A percentile compares a stretch with the other conserved stretches of the same genome.
Evolutionary conservation across 192 early-diverging fungal species (phyloP).

Genomic region (Lobosporangium transversale): DNA sequence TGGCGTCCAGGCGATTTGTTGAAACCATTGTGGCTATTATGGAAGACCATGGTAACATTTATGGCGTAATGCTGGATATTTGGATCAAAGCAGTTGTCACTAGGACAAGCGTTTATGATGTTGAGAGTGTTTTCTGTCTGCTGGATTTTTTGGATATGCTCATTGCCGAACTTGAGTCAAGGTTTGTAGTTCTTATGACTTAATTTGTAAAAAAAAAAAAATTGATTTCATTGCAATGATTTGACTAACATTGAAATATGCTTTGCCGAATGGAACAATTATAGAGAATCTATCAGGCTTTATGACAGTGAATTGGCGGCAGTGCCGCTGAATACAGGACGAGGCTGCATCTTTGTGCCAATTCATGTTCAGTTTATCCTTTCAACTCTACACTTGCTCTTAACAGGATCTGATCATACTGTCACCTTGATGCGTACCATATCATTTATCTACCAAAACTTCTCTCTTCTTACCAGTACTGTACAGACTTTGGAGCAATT

Average conservation of each 20-base stretch:
- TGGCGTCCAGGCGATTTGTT: constrained; percentile 58
- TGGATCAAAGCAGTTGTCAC: constrained; percentile 61
- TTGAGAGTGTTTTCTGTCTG: constrained; percentile 63
- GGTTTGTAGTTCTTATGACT: constrained; percentile 16
- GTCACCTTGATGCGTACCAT: constrained; percentile 58
- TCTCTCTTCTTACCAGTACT: constrained; percentile 55
- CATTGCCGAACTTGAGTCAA: constrained; percentile 51
- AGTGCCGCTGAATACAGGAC: constrained; percentile 15
- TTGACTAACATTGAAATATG: too few species aligned
- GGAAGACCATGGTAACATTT: constrained; percentile 57
- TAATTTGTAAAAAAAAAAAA: not conserved
- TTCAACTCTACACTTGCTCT: constrained; percentile 47
- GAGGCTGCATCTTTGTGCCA: constrained; percentile 14
- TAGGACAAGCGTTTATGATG: constrained; percentile 59
- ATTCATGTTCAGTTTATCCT: constrained; percentile 58
- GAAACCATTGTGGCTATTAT: constrained; percentile 58
- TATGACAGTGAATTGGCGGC: constrained; percentile 43
- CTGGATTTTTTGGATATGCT: constrained; percentile 61
- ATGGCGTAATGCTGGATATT: constrained; percentile 58
- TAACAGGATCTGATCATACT: constrained; percentile 58
- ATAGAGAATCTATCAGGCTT: constrained; percentile 42
- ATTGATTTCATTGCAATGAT: too few species aligned
- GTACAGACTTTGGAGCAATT: constrained; percentile 49
- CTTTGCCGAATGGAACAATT: not conserved
- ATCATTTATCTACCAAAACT: constrained; percentile 61